These are phyloP conservation scores for Aureobasidium sp. DNA, from an alignment of 2,329 filamentous ascomycete genomes.

Conservation along the genomic window DNA sequence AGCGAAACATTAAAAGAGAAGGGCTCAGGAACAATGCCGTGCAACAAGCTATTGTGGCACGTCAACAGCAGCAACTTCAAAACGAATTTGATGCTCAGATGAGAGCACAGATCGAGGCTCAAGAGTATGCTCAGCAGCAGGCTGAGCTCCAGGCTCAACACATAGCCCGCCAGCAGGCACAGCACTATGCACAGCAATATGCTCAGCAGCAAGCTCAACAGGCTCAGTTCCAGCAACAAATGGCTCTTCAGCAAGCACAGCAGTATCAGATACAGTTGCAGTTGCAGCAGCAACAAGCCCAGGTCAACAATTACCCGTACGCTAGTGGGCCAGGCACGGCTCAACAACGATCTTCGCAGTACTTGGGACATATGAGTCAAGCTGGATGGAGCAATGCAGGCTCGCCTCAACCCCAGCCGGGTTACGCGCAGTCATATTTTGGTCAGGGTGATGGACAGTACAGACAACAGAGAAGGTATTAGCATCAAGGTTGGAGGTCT, in stretches of 20 bases:
- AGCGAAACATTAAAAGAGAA: constrained; percentile 62
- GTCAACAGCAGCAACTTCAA: constrained; percentile 43
- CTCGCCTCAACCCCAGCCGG: constrained; percentile 10
- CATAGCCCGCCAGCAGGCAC: constrained; percentile 20
- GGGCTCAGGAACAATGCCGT: constrained; percentile 57
- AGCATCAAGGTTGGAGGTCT: background rate
- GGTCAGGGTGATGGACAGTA: background rate
- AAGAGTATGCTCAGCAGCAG: constrained; percentile 25
- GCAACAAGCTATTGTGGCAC: constrained; percentile 54
- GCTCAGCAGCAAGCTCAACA: constrained; percentile 22
- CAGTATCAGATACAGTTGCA: constrained; percentile 13
- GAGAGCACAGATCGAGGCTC: constrained; percentile 29
- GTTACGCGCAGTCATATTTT: constrained; percentile 12
- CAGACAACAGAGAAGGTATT: constrained; percentile 4
- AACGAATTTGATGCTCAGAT: constrained; percentile 32
- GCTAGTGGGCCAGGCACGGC: constrained; percentile 7
- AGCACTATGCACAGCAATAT: constrained; percentile 23
- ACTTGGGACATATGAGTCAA: constrained; percentile 2
- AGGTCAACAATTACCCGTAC: constrained; percentile 1
- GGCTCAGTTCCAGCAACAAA: constrained; percentile 27
- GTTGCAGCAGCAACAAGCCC: constrained; percentile 16
- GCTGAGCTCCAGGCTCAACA: constrained; percentile 18
- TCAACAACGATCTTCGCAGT: constrained; percentile 15
- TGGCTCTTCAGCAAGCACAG: constrained; percentile 23
- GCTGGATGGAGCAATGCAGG: constrained; percentile 8